Evolutionary conservation across 129 eudicot species (phyloP).

Genomic region (Pseudognaphalium luteoalbum): DNA sequence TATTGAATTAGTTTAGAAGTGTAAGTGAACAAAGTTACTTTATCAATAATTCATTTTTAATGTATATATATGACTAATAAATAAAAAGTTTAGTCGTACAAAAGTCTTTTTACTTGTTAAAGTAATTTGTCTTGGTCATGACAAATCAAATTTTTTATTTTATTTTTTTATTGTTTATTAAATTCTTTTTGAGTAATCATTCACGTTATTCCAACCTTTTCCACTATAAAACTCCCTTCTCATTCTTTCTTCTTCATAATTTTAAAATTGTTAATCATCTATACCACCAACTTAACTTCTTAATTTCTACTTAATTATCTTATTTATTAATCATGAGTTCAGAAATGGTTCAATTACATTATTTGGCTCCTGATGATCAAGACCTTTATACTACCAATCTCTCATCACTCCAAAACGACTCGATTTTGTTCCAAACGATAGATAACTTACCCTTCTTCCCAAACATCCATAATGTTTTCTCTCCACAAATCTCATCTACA

Average conservation of each 20-base stretch:
- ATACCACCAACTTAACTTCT: background rate
- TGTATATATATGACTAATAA: no score
- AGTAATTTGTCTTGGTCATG: background rate
- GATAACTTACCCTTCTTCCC: background rate
- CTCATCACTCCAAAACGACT: background rate
- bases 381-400: background rate
- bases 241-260: background rate
- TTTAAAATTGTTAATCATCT: background rate
- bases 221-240: background rate
- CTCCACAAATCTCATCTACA: background rate
- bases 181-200: background rate
- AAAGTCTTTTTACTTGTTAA: background rate
- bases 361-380: background rate
- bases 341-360: background rate
- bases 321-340: background rate
- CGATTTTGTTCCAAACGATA: background rate
- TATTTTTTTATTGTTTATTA: background rate
- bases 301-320: background rate
- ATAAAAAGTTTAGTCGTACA: background rate
- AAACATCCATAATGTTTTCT: background rate
- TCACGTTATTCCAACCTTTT: constrained; percentile 1
- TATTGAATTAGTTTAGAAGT: no score
- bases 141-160: background rate
- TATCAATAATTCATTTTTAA: no score
- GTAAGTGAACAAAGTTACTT: no score